Base-by-base conservation (phyloP, 106 monocot species). In the Phalaenopsis aphrodite region DNA sequence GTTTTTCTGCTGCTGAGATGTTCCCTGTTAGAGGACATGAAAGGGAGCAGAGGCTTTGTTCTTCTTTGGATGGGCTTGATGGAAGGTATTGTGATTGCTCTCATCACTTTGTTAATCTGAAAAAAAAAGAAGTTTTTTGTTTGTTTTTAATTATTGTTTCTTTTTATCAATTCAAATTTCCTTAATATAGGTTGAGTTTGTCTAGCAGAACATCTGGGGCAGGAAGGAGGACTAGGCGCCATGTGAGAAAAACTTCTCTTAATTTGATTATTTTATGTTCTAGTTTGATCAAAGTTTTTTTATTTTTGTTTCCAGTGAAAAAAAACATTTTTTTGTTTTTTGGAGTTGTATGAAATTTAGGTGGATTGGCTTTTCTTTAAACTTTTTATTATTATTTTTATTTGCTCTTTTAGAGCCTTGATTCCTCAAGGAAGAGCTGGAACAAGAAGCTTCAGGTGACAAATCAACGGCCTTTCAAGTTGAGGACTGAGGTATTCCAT, bases 361-460 rank as follows among this genome's bases (percentile, higher is more conserved):
- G 55, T 64, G 2, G 9, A 47, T 24, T 74, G 37, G 0, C 23
- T 76, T 49, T 71, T 55, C 19, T 41, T 56, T 74, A 71, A 71
- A 4, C 45, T 19, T 17, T 9, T 72, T 36, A 19, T 68, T 78
- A 65, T 56, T 19, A 21, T 75, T n/a, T 56, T 47, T 73, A 41
- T 79, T 41, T 72, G 43, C 21, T 71, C 77, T 65, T 30, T 80
- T 79, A 96, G 96, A 93, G 93, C 49, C 55, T 87, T 16, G 96
- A 92, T 55, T 92, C 87, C 5, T 73, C 78, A 41, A 69, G 80
- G 47, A 90, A 86, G 77, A 88, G 81, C 78, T 96, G 96, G 96
- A 87, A 87, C 48, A 92, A 86, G 86, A 92, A 85, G 85, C 90
- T 96, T 18, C 93, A 90, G 82, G 90, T 90, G 38, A 96, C 96